A percentile compares a stretch with the other conserved stretches of the same genome.
These are phyloP conservation scores for Pleurotus cornucopiae DNA, from an alignment of 768 basidiomycete genomes.

Conservation along the genomic window DNA sequence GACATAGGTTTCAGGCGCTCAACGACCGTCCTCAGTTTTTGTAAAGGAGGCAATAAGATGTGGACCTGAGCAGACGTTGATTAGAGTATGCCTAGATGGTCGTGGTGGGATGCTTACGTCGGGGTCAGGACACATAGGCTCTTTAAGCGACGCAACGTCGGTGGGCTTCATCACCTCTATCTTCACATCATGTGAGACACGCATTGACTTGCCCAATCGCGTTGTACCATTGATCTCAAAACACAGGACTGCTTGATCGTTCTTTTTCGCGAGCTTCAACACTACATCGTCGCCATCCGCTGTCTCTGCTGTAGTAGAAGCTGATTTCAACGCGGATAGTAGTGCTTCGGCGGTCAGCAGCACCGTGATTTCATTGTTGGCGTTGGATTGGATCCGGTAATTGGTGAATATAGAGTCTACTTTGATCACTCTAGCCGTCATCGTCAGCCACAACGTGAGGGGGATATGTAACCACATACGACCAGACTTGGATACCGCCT, in stretches of 20 bases:
- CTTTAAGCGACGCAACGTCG: constrained; percentile 67
- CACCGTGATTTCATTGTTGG: constrained; percentile 76
- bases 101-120: constrained; percentile 46
- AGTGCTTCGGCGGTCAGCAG: constrained; percentile 72
- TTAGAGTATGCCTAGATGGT: not conserved
- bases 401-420: constrained; percentile 63
- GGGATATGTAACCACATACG: constrained; percentile 20
- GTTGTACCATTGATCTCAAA: constrained; percentile 71
- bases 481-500: constrained; percentile 87
- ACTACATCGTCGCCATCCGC: constrained; percentile 60
- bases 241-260: constrained; percentile 69
- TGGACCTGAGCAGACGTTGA: constrained; percentile 50
- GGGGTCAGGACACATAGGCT: constrained; percentile 84
- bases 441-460: not conserved
- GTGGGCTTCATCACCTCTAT: constrained; percentile 76
- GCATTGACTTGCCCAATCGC: constrained; percentile 57
- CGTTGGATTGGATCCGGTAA: constrained; percentile 86
- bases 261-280: constrained; percentile 86
- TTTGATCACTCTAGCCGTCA: constrained; percentile 50
- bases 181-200: constrained; percentile 75
- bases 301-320: constrained; percentile 31
- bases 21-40: constrained; percentile 73
- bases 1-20: constrained; percentile 72
- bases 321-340: constrained; percentile 67
- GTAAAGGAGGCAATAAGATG: constrained; percentile 70